phyloP scores from a whole-genome alignment of 352 stramenopile genomes.

The Globisporangium recalcitrans region DNA sequence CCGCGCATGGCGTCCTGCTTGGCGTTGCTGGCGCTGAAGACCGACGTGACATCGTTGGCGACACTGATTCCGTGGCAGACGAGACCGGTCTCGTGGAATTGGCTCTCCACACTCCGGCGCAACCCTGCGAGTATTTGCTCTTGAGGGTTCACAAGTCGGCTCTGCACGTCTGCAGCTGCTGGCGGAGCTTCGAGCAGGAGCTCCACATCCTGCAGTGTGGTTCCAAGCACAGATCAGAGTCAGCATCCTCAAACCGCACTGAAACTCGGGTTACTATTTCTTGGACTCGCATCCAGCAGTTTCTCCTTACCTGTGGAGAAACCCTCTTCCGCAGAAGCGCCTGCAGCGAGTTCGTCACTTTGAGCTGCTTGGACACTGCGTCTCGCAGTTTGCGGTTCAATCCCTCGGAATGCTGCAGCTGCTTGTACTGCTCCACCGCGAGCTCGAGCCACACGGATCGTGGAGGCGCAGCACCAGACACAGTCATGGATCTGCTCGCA shows the following conservation, averaged over 20 bases:
- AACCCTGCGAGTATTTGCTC: neutral
- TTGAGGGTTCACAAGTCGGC: neutral
- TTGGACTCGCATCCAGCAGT: no score
- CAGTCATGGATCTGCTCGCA: neutral
- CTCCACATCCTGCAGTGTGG: neutral
- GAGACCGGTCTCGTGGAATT: constrained; percentile 3
- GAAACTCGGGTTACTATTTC: no score
- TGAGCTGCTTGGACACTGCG: constrained; percentile 32
- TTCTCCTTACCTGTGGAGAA: neutral
- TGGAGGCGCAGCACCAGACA: neutral
- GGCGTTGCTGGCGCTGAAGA: neutral
- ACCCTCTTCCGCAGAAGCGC: neutral
- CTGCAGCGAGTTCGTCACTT: constrained; percentile 32
- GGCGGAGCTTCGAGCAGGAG: neutral
- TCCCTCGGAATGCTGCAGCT: constrained; percentile 31
- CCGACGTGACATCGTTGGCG: neutral
- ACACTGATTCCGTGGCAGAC: neutral
- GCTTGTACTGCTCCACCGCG: constrained; percentile 35
- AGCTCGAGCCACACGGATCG: constrained; percentile 36
- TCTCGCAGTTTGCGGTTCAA: constrained; percentile 39
- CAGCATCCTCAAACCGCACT: neutral
- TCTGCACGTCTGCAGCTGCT: neutral
- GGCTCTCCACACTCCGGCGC: neutral
- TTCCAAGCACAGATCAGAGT: no score
- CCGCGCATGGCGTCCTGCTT: constrained; percentile 6